These are phyloP conservation scores for Oryza brachyantha DNA, from an alignment of 176 grass and related monocot genomes.

Conservation along the genomic window DNA sequence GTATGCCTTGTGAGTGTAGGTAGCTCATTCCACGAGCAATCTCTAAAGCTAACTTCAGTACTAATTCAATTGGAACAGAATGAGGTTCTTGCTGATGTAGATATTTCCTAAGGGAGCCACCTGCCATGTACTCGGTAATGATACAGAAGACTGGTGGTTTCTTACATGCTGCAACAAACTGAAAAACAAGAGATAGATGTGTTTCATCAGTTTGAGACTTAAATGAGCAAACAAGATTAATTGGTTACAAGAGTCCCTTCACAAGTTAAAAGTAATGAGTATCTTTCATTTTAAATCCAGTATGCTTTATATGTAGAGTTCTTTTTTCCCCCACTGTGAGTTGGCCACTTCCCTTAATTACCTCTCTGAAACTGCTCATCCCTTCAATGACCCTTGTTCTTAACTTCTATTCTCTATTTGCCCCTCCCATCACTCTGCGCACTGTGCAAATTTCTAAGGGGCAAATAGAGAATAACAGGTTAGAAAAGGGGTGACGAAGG, in stretches of 20 bases:
- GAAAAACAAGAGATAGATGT: constrained; percentile 14
- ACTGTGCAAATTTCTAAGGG: not conserved
- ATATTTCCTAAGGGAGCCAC: constrained; percentile 92
- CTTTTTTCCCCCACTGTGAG: not conserved
- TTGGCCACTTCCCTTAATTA: not conserved
- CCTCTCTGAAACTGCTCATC: not conserved
- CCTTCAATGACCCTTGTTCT: not conserved
- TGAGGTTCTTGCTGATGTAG: constrained; percentile 85
- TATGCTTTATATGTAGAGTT: not conserved
- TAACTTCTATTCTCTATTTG: not conserved
- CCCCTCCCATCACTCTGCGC: not conserved
- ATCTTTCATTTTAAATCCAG: not conserved
- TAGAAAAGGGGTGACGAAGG: not conserved
- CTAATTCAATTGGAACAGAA: constrained; percentile 66
- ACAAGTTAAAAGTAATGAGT: not conserved
- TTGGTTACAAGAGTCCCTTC: not conserved
- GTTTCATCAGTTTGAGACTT: not conserved
- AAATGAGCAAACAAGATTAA: not conserved
- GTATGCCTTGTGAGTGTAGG: constrained; percentile 86
- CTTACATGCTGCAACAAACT: constrained; percentile 99
- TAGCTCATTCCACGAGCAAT: constrained; percentile 96
- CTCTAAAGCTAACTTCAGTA: constrained; percentile 86
- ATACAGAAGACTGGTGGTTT: constrained; percentile 96
- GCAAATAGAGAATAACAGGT: not conserved
- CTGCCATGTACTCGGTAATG: constrained; percentile 94